Base-by-base conservation (phyloP, 2,329 filamentous ascomycete genomes). In the Colletotrichum cuscutae region DNA sequence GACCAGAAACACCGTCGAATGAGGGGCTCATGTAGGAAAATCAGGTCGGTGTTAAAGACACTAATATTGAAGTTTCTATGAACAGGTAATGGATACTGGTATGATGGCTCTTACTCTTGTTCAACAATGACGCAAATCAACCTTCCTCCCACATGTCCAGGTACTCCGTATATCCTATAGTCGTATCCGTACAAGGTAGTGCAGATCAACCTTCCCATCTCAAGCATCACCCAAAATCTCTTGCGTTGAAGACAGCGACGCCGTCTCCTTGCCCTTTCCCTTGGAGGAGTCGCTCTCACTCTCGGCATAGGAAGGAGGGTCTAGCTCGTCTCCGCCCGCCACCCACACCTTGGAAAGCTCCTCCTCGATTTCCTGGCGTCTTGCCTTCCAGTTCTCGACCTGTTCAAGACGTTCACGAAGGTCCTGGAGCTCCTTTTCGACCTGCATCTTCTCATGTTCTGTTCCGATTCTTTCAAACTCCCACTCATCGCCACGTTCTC, bases 401-500 rank as follows among this genome's bases (percentile, higher is more conserved):
- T 94, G 92, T 12, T 90, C 88, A 8, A 99, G 85, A 28, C 93
- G 89, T 81, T 96, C 94, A 35, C 92, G 90, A 56, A 99, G 87
- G 76, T 98, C 95, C 62, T 93, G 89, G 19, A 98, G 86, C 82
- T 99, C 97, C 80, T 94, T 94, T 84, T 98, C 95, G 8, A 98
- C 95, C 26, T 94, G 93, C 81, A 95, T 91, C 85, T 98, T 98
- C 86, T 99, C 97, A 72, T 93, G 90, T 79, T 95, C 94, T 0
- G 95, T 98, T 71, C 97, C 97, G 76, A 99, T 98, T 69, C 94
- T 91, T 81, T 98, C 94, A 81, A 98, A 94, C 76, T 96, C 93
- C 95, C 97, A 98, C 78, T 93, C 93, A 67, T 94, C 92, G n/a
- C 93, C 94, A 63, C 91, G 89, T 19, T 94, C 91, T 64, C 95